These are phyloP conservation scores for Leishmania lainsoni DNA, from an alignment of 208 protist genomes.

Conservation along the genomic window DNA sequence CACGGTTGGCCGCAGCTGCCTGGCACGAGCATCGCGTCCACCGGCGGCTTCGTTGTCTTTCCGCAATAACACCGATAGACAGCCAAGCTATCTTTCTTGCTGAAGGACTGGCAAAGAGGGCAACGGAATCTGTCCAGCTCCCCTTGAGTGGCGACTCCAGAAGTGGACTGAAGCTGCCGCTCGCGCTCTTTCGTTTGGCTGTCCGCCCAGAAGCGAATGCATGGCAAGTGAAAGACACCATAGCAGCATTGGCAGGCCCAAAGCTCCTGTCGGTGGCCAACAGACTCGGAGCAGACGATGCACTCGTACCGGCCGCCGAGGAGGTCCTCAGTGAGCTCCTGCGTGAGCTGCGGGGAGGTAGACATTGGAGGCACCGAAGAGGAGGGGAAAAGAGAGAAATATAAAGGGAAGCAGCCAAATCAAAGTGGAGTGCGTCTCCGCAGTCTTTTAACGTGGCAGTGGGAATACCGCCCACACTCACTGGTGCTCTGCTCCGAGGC, in stretches of 20 bases:
- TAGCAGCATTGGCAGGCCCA: conserved; percentile 76
- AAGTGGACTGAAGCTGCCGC: conserved; percentile 32
- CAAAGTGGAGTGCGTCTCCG: background rate
- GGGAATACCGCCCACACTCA: background rate
- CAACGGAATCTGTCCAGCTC: conserved; percentile 62
- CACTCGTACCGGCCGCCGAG: conserved; percentile 64
- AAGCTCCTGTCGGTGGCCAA: conserved; percentile 49
- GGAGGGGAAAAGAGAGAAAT: background rate
- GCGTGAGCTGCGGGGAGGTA: conserved; percentile 31
- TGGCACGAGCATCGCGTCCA: conserved; percentile 69
- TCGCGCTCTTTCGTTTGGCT: conserved; percentile 54
- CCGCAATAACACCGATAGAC: conserved; percentile 83
- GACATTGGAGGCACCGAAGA: conserved; percentile 13
- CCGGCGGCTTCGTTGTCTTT: conserved; percentile 51
- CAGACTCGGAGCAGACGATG: conserved; percentile 62
- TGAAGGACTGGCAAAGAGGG: conserved; percentile 64
- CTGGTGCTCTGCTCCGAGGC: background rate
- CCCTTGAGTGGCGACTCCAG: conserved; percentile 14
- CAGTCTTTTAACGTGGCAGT: background rate
- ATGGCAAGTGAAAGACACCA: conserved; percentile 75
- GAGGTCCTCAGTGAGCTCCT: conserved; percentile 57
- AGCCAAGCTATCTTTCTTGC: conserved; percentile 19
- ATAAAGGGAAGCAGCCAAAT: background rate
- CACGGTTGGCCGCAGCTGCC: conserved; percentile 83
- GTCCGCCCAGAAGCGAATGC: conserved; percentile 62